Evolutionary conservation across 2,329 filamentous ascomycete species (phyloP), one percentile per base, ranked within the genome.

Genomic region (Colletotrichum somersetense): DNA sequence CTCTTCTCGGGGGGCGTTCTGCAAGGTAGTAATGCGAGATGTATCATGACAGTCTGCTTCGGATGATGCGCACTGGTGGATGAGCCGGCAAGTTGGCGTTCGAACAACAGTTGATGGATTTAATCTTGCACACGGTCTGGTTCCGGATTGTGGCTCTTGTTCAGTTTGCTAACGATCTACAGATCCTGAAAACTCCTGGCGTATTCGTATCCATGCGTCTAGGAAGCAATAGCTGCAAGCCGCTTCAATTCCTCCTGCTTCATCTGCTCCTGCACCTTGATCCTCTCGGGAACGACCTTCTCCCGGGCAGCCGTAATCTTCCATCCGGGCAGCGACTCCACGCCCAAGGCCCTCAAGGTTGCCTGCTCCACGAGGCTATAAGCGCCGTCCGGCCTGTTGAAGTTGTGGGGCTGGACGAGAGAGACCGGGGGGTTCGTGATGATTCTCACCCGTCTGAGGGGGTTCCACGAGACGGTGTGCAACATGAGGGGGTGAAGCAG

Each of bases 401-500:
- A 89, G 12, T 79, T 70, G 77, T 89, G 88, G 5, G 88, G 88
- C 77, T 86, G 81, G 53, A 78, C 83, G 3, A 90, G 77, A 26
- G 80, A 83, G 11, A 90, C 85, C 0, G 87, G 71, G 42, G 75
- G 73, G 63, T 78, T 78, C 16, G 77, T 78, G 59, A 78, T 78
- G 72, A 78, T 75, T 30, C 77, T 73, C 18, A 75, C 57, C 55
- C 75, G 71, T 23, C 78, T 76, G 14, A 75, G 73, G 20, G 74
- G 73, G 66, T 79, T 79, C 75, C 26, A 84, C 76, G 50, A 86
- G 4, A 87, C 85, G 50, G 84, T 85, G 77, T 91, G 89, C 79
- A 90, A 77, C 87, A 90, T 91, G 23, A 91, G 79, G 53, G 89
- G 89, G 77, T 91, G 89, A 77, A 91, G 76, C 20, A 91, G 79